Conservation (phyloP, 176 grass and related monocot species). For the Areca catechu region DNA sequence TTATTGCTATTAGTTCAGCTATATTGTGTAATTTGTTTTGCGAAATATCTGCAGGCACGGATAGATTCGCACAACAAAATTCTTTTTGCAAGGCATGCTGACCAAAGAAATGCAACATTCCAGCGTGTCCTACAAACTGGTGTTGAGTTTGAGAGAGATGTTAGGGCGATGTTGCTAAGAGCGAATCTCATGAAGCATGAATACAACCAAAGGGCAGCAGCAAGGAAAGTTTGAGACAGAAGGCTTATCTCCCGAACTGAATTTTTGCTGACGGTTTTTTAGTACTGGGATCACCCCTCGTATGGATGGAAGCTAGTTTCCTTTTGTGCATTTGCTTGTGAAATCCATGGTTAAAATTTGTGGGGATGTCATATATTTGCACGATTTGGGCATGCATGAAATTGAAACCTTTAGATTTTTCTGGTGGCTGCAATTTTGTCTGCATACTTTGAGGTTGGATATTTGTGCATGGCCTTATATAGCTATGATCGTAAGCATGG, state of each 20-base stretch:
- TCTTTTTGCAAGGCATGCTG: conserved; percentile 73
- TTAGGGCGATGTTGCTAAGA: conserved; percentile 71
- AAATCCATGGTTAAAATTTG: too few species aligned
- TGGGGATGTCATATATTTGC: too few species aligned
- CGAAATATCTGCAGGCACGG: conserved; percentile 52
- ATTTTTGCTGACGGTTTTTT: background rate
- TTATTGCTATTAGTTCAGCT: too few species aligned
- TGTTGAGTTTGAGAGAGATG: conserved; percentile 75
- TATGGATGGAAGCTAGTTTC: too few species aligned
- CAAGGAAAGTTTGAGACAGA: conserved; percentile 15
- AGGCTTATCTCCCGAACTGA: background rate
- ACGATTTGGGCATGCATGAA: too few species aligned
- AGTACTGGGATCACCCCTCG: too few species aligned
- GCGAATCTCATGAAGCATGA: conserved; percentile 92
- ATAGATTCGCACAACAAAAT: conserved; percentile 99
- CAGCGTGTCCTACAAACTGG: conserved; percentile 81
- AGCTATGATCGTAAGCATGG: too few species aligned
- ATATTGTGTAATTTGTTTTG: background rate
- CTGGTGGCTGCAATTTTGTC: too few species aligned
- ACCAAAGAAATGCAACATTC: conserved; percentile 76
- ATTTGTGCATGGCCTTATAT: too few species aligned
- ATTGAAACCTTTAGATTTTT: too few species aligned
- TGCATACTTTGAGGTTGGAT: too few species aligned
- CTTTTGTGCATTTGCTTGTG: too few species aligned
- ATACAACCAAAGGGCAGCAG: conserved; percentile 26